Percentiles rank a stretch among this genome's conserved stretches.
phyloP scores from a whole-genome alignment of 176 grass and related monocot species.

The Juncus inflexus region DNA sequence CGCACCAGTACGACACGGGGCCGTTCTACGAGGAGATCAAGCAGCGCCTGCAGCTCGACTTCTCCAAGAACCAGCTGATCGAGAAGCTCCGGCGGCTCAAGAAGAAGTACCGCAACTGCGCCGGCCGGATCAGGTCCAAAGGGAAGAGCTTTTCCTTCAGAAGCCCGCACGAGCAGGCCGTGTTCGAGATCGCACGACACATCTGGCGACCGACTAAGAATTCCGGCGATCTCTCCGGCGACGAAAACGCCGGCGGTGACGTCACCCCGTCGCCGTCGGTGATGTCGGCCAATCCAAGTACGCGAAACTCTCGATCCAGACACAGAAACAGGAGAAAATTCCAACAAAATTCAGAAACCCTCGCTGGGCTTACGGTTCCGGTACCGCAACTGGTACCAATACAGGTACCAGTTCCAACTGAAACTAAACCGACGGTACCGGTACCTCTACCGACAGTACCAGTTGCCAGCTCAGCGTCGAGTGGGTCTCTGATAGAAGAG shows the following conservation, averaged over 20 bases:
- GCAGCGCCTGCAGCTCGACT: constrained; percentile 60
- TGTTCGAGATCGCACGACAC: constrained; percentile 78
- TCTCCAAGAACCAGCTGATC: constrained; percentile 96
- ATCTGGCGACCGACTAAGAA: constrained; percentile 69
- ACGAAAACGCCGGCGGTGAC: constrained; percentile 31
- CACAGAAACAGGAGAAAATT: constrained; percentile 10
- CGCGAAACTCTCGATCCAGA: constrained; percentile 19
- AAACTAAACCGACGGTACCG: not conserved
- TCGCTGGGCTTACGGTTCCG: constrained; percentile 35
- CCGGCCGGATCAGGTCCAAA: constrained; percentile 55
- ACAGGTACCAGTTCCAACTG: constrained; percentile 1
- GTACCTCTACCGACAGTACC: not conserved
- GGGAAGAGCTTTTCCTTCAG: constrained; percentile 52
- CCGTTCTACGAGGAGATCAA: constrained; percentile 99
- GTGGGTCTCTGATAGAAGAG: constrained; percentile 20
- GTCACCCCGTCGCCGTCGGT: constrained; percentile 28
- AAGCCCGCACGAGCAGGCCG: constrained; percentile 69
- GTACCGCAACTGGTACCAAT: constrained; percentile 28
- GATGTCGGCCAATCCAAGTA: constrained; percentile 23
- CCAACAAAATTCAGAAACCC: constrained; percentile 3
- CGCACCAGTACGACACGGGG: constrained; percentile 92
- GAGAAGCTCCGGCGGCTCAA: constrained; percentile 95
- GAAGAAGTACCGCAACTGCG: constrained; percentile 93
- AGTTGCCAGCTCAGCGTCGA: not conserved
- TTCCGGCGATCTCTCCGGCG: constrained; percentile 40